These are phyloP conservation scores for Monosporascus sp. DNA, from an alignment of 2,329 filamentous ascomycete genomes.

Conservation along the genomic window DNA sequence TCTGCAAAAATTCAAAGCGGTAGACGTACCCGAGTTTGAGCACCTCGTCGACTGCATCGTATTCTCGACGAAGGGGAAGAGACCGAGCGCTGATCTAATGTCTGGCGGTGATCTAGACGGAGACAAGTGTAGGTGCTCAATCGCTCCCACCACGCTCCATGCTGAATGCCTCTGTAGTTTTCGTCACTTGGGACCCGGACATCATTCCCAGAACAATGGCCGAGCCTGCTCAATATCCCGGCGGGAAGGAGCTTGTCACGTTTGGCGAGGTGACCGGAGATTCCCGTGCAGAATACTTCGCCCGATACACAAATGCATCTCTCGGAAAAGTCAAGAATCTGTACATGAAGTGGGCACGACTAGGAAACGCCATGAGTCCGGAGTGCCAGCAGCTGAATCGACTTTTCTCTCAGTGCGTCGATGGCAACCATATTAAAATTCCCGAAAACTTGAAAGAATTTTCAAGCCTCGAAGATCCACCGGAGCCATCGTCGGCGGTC, in stretches of 20 bases:
- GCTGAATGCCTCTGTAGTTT: slow-evolving; percentile 21
- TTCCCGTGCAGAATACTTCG: slow-evolving; percentile 35
- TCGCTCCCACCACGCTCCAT: background rate
- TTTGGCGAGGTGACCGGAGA: slow-evolving; percentile 33
- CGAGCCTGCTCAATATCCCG: slow-evolving; percentile 34
- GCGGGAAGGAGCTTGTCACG: slow-evolving; percentile 29
- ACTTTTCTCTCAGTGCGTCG: slow-evolving; percentile 36
- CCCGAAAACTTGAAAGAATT: slow-evolving; percentile 11
- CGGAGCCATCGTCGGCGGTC: slow-evolving; percentile 12
- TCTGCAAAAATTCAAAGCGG: slow-evolving; percentile 35
- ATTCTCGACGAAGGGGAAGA: slow-evolving; percentile 30
- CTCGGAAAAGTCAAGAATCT: slow-evolving; percentile 36
- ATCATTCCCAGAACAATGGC: slow-evolving; percentile 31
- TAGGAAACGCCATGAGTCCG: slow-evolving; percentile 29
- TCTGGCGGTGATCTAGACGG: slow-evolving; percentile 38
- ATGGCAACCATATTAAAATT: slow-evolving; percentile 34
- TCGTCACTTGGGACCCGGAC: slow-evolving; percentile 37
- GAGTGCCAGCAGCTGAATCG: slow-evolving; percentile 37
- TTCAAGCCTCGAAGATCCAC: slow-evolving; percentile 25
- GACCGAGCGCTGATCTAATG: slow-evolving; percentile 36
- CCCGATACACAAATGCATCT: slow-evolving; percentile 33
- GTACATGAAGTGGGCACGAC: slow-evolving; percentile 36
- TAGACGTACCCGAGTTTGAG: slow-evolving; percentile 28
- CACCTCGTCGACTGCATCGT: slow-evolving; percentile 38
- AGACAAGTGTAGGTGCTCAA: slow-evolving; percentile 29